phyloP scores from a whole-genome alignment of 352 stramenopile species.

The Peronospora farinosa region DNA sequence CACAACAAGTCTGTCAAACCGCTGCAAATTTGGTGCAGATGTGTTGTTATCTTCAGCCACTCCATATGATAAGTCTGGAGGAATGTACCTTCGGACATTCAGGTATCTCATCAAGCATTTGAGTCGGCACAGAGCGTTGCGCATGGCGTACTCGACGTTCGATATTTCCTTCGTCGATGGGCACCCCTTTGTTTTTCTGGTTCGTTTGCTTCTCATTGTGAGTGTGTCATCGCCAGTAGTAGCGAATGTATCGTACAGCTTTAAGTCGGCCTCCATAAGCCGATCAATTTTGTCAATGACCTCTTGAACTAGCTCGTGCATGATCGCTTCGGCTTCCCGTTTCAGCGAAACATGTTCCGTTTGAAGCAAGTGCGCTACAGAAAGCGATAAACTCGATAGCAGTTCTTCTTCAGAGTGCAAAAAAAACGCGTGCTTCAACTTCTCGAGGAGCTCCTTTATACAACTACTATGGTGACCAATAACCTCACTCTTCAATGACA shows the following conservation, averaged over 20 bases:
- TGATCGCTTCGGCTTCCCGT: conserved; percentile 66
- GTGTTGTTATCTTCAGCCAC: conserved; percentile 1
- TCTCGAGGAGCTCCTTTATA: conserved; percentile 68
- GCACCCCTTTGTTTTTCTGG: conserved; percentile 27
- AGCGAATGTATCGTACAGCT: conserved; percentile 22
- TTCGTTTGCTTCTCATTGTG: conserved; percentile 28
- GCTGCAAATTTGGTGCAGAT: conserved; percentile 2
- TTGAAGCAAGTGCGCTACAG: conserved; percentile 62
- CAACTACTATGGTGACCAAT: conserved; percentile 61
- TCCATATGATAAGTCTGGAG: conserved; percentile 20
- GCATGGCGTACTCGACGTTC: conserved; percentile 66
- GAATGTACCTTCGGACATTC: conserved; percentile 59
- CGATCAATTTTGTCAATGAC: conserved; percentile 56
- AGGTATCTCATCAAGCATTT: conserved; percentile 57
- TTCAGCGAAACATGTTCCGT: conserved; percentile 73
- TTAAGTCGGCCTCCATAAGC: conserved; percentile 48
- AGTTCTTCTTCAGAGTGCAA: conserved; percentile 63
- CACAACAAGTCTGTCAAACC: conserved; percentile 35
- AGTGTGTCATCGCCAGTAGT: conserved; percentile 12
- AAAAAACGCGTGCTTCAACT: conserved; percentile 66
- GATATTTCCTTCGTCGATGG: conserved; percentile 43
- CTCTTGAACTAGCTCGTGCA: conserved; percentile 66
- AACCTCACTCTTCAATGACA: conserved; percentile 53
- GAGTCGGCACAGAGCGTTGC: conserved; percentile 48
- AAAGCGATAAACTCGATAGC: conserved; percentile 56